Conservation (phyloP, 2,329 filamentous ascomycete species). For the Epichloe gansuensis region DNA sequence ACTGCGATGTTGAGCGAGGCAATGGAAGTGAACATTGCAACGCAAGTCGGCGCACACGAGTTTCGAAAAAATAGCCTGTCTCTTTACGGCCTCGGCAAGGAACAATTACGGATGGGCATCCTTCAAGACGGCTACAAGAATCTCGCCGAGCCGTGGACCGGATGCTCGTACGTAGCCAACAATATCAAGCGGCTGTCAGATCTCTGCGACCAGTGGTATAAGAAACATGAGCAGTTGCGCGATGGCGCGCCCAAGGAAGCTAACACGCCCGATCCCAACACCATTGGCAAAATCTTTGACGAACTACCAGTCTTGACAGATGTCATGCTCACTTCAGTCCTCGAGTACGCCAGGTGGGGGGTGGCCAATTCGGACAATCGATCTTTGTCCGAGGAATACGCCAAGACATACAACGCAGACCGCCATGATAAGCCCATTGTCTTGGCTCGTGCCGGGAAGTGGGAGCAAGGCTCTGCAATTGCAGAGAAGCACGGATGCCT, state of each 20-base stretch:
- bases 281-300: conserved; percentile 33
- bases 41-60: conserved; percentile 41
- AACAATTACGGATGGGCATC: conserved; percentile 53
- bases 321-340: conserved; percentile 39
- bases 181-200: conserved; percentile 48
- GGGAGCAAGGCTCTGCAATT: conserved; percentile 44
- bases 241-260: conserved; percentile 18
- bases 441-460: conserved; percentile 41
- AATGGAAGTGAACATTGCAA: conserved; percentile 47
- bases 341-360: conserved; percentile 40
- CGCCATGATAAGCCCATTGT: conserved; percentile 39
- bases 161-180: conserved; percentile 48
- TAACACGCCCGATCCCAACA: conserved; percentile 23
- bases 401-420: conserved; percentile 35
- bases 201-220: conserved; percentile 42
- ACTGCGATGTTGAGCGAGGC: conserved; percentile 55
- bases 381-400: conserved; percentile 31
- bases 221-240: conserved; percentile 27
- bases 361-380: conserved; percentile 30
- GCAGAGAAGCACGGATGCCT: conserved; percentile 45
- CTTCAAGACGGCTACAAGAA: conserved; percentile 50
- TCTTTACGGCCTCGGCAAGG: conserved; percentile 59
- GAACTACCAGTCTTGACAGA: conserved; percentile 40
- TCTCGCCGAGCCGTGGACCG: conserved; percentile 79
- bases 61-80: conserved; percentile 60